Base-by-base conservation (phyloP, 139 green algal species). In the Chlamydomonas urium region DNA sequence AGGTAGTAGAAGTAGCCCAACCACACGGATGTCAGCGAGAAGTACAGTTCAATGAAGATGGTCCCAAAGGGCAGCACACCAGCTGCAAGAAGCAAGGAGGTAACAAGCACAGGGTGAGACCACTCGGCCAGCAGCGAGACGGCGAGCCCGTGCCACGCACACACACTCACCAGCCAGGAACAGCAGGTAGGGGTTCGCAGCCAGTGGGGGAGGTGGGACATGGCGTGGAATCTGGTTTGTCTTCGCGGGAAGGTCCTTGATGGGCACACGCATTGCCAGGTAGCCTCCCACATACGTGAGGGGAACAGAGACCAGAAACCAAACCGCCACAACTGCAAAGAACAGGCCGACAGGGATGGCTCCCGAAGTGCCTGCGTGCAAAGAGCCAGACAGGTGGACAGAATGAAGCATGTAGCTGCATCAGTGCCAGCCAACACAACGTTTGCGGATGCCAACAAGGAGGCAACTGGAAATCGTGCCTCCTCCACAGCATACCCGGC, bases 181-280 rank as follows among this genome's bases (percentile, higher is more conserved):
- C 17, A 98, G 84, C 62, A 95, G 79, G 14, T 72, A 47, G 29
- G 91, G 90, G 79, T 94, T 81, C 47, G 84, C 89, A 71, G 91
- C 84, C 61, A 92, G 74, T 0, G 87, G 87, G n/a, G 89, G 79
- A 0, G 87, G 78, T 1, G 88, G 93, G 10, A 98, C 86, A 84
- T 98, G 92, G 57, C 93, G 91, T n/a, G 93, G 94, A 66, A 98
- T 98, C 89, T 97, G 93, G 85, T 97, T 97, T 62, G 89, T 94
- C 75, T 90, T 88, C n/a, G 90, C 85, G 2, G 91, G 92, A 79
- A 91, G 93, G 37, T 88, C 75, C 24, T 77, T 45, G 38, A 91
- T 80, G 0, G 81, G 74, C 69, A 91, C 19, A 10, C 69, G 50
- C 1, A 85, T 73, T 6, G 81, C 86, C 14, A 89, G 58, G 79